Base-by-base conservation (phyloP, 345 rosid genomes). In the Gossypium longicalyx region DNA sequence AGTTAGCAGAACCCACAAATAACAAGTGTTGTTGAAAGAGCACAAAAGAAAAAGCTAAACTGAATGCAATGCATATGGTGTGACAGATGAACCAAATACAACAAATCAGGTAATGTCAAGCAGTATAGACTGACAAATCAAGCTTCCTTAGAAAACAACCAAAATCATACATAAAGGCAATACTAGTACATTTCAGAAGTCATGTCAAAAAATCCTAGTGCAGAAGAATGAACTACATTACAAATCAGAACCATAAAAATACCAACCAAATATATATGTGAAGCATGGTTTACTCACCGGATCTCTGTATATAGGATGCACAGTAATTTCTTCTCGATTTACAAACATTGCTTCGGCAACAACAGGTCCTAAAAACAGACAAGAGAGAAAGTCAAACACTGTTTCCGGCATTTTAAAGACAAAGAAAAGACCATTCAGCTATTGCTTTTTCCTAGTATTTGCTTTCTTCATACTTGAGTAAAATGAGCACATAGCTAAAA, bases 341-440 rank as follows among this genome's bases (percentile, higher is more conserved):
- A 91, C 88, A 88, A 95, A 95, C 92, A 84, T 95, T 29, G 99
- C 98, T 87, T 93, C 98, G 2, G 96, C 99, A 82, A 91, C 94
- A 48, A 95, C 96, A 17, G 97, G 99, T 61, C 98, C 99, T 94
- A 73, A 47, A 20, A 66, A 78, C 66, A 78, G 67, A 16, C 22
- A 67, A 80, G 67, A 48, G 12, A 64, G 44, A 48, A 34, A 16
- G 67, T 63, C 19, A 67, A 45, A 67, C 16, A 22, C 0, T 64
- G 19, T 47, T 47, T 23, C 71, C n/a, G 22, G 22, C 29, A 12
- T 45, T 67, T 20, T 2, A 27, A 11, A 65, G 29, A 10, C 9
- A 9, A 23, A 41, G 44, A 64, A 23, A 65, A 11, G 17, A 20
- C 29, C 27, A 43, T 65, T 65, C 7, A 19, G 17, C 17, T 43